Evolutionary conservation across 202 grass and related monocot genomes (phyloP).

Genomic region (Schoenoplectus triqueter): DNA sequence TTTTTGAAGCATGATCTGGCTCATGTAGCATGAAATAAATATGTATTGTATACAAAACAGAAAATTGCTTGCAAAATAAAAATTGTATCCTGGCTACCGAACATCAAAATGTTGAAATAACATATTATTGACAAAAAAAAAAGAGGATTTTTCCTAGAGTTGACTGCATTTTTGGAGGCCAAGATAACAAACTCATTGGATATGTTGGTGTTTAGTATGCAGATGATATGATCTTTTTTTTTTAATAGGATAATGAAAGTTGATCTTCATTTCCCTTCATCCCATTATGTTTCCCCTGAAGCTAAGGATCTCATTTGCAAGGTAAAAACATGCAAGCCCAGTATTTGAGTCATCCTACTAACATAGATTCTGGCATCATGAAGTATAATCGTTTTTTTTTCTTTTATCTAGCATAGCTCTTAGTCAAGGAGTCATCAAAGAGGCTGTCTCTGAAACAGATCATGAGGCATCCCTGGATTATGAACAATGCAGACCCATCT

Average conservation of each 20-base stretch:
- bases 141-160: neutral
- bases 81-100: neutral
- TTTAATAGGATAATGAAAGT: conserved; percentile 77
- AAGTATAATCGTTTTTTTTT: neutral
- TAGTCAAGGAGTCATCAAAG: conserved; percentile 95
- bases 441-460: conserved; percentile 80
- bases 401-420: conserved; percentile 56
- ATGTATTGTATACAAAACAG: conserved; percentile 5
- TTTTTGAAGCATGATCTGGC: neutral
- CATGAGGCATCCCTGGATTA: conserved; percentile 85
- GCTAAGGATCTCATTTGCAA: conserved; percentile 93
- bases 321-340: conserved; percentile 38
- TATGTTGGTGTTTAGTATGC: neutral
- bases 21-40: conserved; percentile 3
- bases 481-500: conserved; percentile 78
- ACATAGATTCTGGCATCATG: conserved; percentile 25
- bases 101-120: neutral
- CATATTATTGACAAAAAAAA: neutral
- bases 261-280: conserved; percentile 76
- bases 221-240: neutral
- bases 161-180: neutral
- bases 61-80: neutral
- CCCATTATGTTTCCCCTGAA: conserved; percentile 58
- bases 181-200: neutral
- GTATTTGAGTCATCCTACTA: conserved; percentile 1